Evolutionary conservation across 345 rosid species (phyloP).

Genomic region (rapeseed (Brassica napus)): Da-Ae NC_063448.1:48368001-48368500

Average conservation of each 20-base stretch:
- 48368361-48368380: neutral
- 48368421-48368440: neutral
- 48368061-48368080: slow-evolving; percentile 61
- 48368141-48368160: slow-evolving; percentile 97
- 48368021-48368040: slow-evolving; percentile 95
- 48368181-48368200: slow-evolving; percentile 99
- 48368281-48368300: neutral
- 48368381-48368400: too few relatives aligned
- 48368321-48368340: neutral
- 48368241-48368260: slow-evolving; percentile 19
- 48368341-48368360: neutral
- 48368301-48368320: neutral
- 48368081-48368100: slow-evolving; percentile 96
- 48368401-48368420: too few relatives aligned
- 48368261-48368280: neutral
- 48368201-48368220: slow-evolving; percentile 77
- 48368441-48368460: slow-evolving; percentile 19
- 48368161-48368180: slow-evolving; percentile 91
- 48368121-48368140: slow-evolving; percentile 96
- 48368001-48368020: slow-evolving; percentile 95
- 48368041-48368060: slow-evolving; percentile 93
- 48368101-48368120: slow-evolving; percentile 99
- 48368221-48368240: neutral
- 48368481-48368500: slow-evolving; percentile 87
- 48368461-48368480: slow-evolving; percentile 99